Evolutionary conservation across 2,329 filamentous ascomycete genomes (phyloP), one percentile per base, ranked within the genome.

Genomic region (Verticillium tricorpus): DNA sequence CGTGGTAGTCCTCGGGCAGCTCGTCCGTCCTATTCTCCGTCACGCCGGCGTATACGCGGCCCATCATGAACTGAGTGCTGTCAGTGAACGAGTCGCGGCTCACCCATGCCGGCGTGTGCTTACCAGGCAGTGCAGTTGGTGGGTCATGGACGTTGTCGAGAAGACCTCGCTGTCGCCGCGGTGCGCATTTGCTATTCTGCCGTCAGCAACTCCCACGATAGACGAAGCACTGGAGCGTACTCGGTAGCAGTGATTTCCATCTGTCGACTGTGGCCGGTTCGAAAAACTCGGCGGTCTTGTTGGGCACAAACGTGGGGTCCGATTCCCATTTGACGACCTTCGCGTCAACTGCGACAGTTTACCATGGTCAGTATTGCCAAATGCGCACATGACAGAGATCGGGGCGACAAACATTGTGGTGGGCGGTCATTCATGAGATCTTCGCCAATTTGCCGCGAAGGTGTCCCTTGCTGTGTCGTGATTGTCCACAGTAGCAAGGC

Each of bases 201-300:
- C 11, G 22, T 28, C 75, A 77, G 1, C 19, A 28, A 11, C 1
- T 5, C 19, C 12, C 74, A 74, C 40, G 67, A 71, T 71, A 45
- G 56, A 32, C 22, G 45, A 52, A 28, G 28, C 1, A 28, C 28
- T 52, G 45, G 12, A 25, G 45, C 72, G 57, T 68, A 78, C 76
- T 67, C 5, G 77, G 77, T 73, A 79, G 71, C 11, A 79, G 59
- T 7, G 73, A 71, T 59, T 76, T 77, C 77, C 77, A 78, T 55
- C 67, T 70, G 5, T 67, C 69, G 34, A 78, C 63, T 0, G 74
- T 72, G 37, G 74, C 64, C n/a, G 76, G 67, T 28, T 67, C 70
- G 57, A 76, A 76, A 64, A 77, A 78, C n/a, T 74, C 74, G 9
- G 73, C 69, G 3, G 73, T 71, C 55, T 75, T 71, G 14, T 73